A percentile compares a stretch with the other conserved stretches of the same genome.
Evolutionary conservation across 2,329 filamentous ascomycete species (phyloP).

Genomic region (Phoma sp.): DNA sequence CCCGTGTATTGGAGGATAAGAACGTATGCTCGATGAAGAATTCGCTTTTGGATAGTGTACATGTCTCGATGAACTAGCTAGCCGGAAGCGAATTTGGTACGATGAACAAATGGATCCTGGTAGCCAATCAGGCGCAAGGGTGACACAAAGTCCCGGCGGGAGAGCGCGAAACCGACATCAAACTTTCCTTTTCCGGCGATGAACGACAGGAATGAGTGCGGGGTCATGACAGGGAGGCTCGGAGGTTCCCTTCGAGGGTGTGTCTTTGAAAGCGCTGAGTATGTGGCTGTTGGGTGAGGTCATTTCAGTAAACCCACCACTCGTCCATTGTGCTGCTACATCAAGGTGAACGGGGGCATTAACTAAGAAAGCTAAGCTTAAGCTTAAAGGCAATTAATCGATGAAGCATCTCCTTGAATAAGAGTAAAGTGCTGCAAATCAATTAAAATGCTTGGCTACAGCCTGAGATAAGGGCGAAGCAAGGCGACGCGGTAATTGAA

Average conservation of each 20-base stretch:
- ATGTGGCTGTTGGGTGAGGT: constrained; percentile 9
- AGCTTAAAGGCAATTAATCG: constrained; percentile 44
- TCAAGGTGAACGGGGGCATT: constrained; percentile 27
- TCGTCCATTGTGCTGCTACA: background rate
- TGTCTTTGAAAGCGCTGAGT: background rate
- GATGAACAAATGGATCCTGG: constrained; percentile 2
- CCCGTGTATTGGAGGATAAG: background rate
- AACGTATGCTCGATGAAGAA: background rate
- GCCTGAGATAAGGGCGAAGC: constrained; percentile 33
- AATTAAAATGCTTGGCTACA: constrained; percentile 38
- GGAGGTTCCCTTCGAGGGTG: background rate
- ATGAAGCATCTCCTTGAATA: constrained; percentile 42
- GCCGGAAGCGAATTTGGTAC: constrained; percentile 2
- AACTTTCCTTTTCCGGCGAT: constrained; percentile 10
- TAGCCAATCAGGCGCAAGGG: constrained; percentile 3
- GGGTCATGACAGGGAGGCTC: background rate
- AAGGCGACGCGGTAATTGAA: background rate
- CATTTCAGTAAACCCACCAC: background rate
- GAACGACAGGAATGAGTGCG: background rate
- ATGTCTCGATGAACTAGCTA: background rate
- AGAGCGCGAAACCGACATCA: constrained; percentile 3
- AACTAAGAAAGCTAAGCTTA: constrained; percentile 37
- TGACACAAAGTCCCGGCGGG: background rate
- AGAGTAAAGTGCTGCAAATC: constrained; percentile 35
- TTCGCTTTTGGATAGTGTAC: background rate